A percentile compares a stretch with the other conserved stretches of the same genome.
Conservation (phyloP, 106 monocot genomes). For the Allium fistulosum region DNA sequence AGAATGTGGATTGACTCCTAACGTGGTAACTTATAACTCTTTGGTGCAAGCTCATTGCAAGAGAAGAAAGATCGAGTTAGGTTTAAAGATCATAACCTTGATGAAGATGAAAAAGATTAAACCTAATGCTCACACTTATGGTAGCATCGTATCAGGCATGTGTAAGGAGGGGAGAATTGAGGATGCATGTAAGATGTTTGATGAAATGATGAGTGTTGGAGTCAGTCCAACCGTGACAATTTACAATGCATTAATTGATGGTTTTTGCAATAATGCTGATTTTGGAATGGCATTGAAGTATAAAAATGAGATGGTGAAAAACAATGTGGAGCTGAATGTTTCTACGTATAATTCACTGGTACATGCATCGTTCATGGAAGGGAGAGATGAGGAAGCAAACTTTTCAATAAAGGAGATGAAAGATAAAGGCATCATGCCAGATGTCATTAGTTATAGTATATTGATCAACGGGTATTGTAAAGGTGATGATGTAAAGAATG, state of each 20-base stretch:
- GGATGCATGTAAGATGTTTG: conserved; percentile 48
- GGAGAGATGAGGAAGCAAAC: conserved; percentile 34
- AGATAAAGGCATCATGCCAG: conserved; percentile 30
- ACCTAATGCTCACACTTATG: conserved; percentile 68
- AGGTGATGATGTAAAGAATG: conserved; percentile 49
- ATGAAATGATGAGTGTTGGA: conserved; percentile 37
- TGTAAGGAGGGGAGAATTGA: conserved; percentile 58
- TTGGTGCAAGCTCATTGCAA: conserved; percentile 54
- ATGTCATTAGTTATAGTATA: conserved; percentile 71
- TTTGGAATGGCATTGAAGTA: conserved; percentile 44
- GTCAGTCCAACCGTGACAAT: conserved; percentile 25
- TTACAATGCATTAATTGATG: conserved; percentile 65
- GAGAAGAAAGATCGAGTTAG: conserved; percentile 37
- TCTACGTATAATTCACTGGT: conserved; percentile 56
- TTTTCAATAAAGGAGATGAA: conserved; percentile 55
- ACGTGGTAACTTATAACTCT: conserved; percentile 65
- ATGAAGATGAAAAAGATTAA: conserved; percentile 45
- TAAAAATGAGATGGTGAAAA: conserved; percentile 52
- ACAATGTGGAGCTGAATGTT: conserved; percentile 35
- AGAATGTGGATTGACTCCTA: conserved; percentile 44
- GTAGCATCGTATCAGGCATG: conserved; percentile 38
- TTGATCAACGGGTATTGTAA: conserved; percentile 77
- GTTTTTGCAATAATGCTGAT: conserved; percentile 46
- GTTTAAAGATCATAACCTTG: conserved; percentile 28
- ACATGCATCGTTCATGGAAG: conserved; percentile 67